Percentiles rank a stretch among this genome's conserved stretches.
Conservation (phyloP, 257 asterid genomes). For the Gentiana dahurica region DNA sequence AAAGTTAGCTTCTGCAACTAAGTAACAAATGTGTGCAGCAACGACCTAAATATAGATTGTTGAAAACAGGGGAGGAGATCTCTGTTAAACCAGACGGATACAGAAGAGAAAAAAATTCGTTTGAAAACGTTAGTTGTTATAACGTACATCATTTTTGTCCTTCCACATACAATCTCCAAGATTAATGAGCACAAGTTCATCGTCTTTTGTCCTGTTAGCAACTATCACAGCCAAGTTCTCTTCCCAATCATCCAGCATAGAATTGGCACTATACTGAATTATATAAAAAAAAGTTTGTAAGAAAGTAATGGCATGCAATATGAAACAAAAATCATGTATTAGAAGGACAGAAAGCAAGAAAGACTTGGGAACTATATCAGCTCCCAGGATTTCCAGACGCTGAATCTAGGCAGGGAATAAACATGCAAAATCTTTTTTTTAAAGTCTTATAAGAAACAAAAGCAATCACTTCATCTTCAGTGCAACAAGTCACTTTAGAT, state of each 20-base stretch:
- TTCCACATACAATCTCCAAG: constrained; percentile 98
- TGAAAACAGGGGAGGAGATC: constrained; percentile 7
- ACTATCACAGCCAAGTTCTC: constrained; percentile 92
- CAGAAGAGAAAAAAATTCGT: not conserved
- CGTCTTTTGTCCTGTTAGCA: constrained; percentile 94
- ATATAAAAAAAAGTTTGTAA: not conserved
- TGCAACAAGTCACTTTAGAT: constrained; percentile 1
- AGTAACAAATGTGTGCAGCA: constrained; percentile 94
- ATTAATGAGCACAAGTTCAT: constrained; percentile 87
- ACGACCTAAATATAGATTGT: constrained; percentile 38
- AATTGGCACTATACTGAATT: constrained; percentile 48
- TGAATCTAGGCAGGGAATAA: too few relatives aligned
- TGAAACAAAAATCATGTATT: too few relatives aligned
- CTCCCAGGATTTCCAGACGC: too few relatives aligned
- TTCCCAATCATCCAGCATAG: constrained; percentile 96
- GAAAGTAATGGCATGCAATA: too few relatives aligned
- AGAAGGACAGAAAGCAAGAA: too few relatives aligned
- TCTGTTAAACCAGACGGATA: constrained; percentile 10
- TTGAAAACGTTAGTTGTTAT: not conserved
- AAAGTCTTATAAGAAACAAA: not conserved
- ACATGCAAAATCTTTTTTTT: too few relatives aligned
- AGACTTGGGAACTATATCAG: too few relatives aligned
- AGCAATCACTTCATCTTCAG: too few relatives aligned
- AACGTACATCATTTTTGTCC: constrained; percentile 85
- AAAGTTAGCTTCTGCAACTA: constrained; percentile 88